phyloP scores from a whole-genome alignment of 768 basidiomycete species.

The Trametes sanguinea region DNA sequence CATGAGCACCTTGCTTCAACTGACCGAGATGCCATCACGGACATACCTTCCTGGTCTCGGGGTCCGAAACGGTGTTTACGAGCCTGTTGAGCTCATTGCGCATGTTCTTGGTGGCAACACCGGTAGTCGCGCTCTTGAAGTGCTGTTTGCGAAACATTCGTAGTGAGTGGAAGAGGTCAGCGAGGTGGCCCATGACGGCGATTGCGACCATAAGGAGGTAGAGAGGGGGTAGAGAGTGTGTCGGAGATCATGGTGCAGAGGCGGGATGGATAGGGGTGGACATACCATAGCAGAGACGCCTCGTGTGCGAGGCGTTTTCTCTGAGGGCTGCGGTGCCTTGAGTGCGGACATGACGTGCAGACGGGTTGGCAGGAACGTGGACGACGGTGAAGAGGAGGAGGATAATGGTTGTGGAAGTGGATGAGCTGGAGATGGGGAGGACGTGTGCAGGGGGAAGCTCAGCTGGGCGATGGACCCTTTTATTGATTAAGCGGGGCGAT shows the following conservation, averaged over 20 bases:
- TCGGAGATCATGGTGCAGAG: not conserved
- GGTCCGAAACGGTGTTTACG: conserved; percentile 82
- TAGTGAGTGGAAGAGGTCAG: conserved; percentile 34
- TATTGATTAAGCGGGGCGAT: not conserved
- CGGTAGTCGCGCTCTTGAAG: conserved; percentile 90
- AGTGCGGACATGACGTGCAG: conserved; percentile 11
- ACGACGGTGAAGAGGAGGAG: not conserved
- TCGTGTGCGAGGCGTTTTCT: conserved; percentile 32
- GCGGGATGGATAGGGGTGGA: conserved; percentile 4
- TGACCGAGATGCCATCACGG: too few species aligned
- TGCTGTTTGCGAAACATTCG: conserved; percentile 46
- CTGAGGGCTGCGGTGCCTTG: conserved; percentile 15
- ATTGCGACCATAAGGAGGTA: conserved; percentile 4
- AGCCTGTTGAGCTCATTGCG: conserved; percentile 96
- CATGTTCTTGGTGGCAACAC: conserved; percentile 84
- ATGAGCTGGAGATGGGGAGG: not conserved
- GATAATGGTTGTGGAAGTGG: not conserved
- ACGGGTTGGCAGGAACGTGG: not conserved
- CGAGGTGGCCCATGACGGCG: conserved; percentile 14
- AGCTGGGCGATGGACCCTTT: not conserved
- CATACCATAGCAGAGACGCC: conserved; percentile 35
- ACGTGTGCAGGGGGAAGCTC: not conserved
- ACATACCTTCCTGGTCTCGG: conserved; percentile 76
- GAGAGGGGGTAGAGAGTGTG: not conserved
- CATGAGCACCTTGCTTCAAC: too few species aligned